phyloP scores from a whole-genome alignment of 108 stramenopile species.

The Cyclotella cryptica region DNA sequence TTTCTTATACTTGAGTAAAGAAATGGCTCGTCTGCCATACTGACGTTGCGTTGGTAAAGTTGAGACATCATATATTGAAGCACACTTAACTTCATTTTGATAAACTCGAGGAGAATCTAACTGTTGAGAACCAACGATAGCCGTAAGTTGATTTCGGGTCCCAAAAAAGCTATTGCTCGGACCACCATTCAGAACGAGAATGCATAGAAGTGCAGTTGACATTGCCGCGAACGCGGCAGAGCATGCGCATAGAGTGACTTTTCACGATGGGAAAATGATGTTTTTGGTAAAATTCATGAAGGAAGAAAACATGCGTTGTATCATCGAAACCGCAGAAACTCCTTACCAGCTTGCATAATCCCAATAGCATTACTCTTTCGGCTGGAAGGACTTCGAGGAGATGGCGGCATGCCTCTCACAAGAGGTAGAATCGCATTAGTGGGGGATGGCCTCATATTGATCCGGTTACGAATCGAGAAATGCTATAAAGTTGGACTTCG shows the following conservation, averaged over 20 bases:
- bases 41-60: neutral
- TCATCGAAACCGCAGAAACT: neutral
- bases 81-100: neutral
- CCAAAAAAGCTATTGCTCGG: neutral
- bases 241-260: constrained; percentile 35
- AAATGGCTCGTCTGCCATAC: neutral
- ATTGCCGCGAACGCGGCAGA: constrained; percentile 30
- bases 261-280: neutral
- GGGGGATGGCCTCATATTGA: neutral
- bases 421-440: neutral
- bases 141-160: neutral
- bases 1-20: neutral
- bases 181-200: constrained; percentile 8
- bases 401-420: constrained; percentile 1
- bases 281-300: neutral
- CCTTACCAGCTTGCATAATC: constrained; percentile 40
- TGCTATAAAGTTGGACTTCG: neutral
- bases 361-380: constrained; percentile 22
- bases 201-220: constrained; percentile 29
- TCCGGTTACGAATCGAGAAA: neutral
- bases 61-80: neutral
- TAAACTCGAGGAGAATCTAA: neutral
- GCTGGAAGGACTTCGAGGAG: constrained; percentile 20
- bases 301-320: neutral
- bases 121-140: neutral